A percentile compares a stretch with the other conserved stretches of the same genome.
phyloP scores from a whole-genome alignment of 2,329 filamentous ascomycete genomes.

The Diaporthe vexans region DNA sequence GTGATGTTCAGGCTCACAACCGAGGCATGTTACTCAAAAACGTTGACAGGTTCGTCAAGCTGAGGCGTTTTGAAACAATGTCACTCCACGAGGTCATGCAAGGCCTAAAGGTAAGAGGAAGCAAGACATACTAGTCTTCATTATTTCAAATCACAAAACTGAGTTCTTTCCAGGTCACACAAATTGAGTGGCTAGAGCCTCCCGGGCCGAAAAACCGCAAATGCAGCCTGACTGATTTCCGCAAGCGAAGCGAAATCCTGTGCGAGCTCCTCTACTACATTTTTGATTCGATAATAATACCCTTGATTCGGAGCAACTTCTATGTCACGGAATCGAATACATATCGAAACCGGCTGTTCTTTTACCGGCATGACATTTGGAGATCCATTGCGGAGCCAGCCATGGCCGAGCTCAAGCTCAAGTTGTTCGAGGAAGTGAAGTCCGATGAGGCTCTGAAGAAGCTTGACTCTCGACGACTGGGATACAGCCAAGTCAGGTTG shows the following conservation, averaged over 20 bases:
- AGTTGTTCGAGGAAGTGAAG: constrained; percentile 85
- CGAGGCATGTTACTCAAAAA: constrained; percentile 71
- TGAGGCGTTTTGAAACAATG: constrained; percentile 86
- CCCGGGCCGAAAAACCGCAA: constrained; percentile 64
- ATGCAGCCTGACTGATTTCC: constrained; percentile 77
- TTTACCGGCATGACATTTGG: constrained; percentile 96
- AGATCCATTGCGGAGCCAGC: constrained; percentile 80
- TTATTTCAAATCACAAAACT: constrained; percentile 6
- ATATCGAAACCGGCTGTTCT: constrained; percentile 87
- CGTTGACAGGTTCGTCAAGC: constrained; percentile 81
- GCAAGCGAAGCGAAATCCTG: constrained; percentile 84
- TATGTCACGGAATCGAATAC: constrained; percentile 92
- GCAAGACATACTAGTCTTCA: constrained; percentile 31
- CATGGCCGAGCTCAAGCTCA: constrained; percentile 74
- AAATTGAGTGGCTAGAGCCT: constrained; percentile 80
- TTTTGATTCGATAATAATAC: constrained; percentile 92
- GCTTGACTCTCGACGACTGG: constrained; percentile 74
- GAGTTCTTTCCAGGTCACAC: constrained; percentile 67
- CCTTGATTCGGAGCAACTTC: constrained; percentile 88
- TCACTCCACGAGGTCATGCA: constrained; percentile 84
- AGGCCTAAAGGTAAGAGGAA: constrained; percentile 75
- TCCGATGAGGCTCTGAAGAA: constrained; percentile 67
- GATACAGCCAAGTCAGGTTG: constrained; percentile 83
- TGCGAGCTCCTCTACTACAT: constrained; percentile 91
- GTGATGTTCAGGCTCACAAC: constrained; percentile 70